Percentiles rank a stretch among this genome's conserved stretches.
Evolutionary conservation across 495 filamentous ascomycete species (phyloP).

Genomic region (Friedmanniomyces endolithicus): DNA sequence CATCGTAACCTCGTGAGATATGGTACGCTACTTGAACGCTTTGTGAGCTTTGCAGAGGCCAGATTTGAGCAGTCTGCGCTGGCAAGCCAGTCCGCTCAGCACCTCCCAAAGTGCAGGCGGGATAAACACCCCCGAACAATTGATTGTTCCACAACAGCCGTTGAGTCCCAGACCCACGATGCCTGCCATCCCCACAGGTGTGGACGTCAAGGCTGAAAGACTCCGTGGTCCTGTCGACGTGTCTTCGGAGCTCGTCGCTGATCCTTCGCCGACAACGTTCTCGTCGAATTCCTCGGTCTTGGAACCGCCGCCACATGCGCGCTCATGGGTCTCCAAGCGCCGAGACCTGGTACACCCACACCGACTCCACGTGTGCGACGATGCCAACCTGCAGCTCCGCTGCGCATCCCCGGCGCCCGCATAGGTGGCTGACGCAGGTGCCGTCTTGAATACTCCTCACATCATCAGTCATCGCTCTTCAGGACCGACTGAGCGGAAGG

Average conservation of each 20-base stretch:
- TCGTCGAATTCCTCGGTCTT: not conserved
- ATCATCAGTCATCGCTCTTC: no score
- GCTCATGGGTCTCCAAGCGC: not conserved
- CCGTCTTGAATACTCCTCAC: no score
- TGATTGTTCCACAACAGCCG: no score
- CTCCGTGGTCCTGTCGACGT: no score
- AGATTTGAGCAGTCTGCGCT: not conserved
- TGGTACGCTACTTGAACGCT: not conserved
- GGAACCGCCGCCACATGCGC: not conserved
- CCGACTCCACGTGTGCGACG: conserved; percentile 5
- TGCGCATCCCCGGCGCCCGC: not conserved
- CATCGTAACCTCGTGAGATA: no score
- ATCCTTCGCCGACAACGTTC: not conserved
- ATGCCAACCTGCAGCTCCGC: not conserved
- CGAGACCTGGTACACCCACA: conserved; percentile 5
- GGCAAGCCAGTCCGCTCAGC: not conserved
- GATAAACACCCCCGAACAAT: no score
- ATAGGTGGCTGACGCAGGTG: not conserved
- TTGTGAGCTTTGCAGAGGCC: not conserved
- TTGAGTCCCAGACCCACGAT: no score
- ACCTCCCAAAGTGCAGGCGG: no score
- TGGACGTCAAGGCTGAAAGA: no score
- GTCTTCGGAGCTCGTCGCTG: not conserved
- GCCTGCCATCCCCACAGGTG: no score
- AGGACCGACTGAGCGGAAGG: no score